Evolutionary conservation across 805 yeast genomes (phyloP).

Genomic region (Starmerella scarabaei): DNA sequence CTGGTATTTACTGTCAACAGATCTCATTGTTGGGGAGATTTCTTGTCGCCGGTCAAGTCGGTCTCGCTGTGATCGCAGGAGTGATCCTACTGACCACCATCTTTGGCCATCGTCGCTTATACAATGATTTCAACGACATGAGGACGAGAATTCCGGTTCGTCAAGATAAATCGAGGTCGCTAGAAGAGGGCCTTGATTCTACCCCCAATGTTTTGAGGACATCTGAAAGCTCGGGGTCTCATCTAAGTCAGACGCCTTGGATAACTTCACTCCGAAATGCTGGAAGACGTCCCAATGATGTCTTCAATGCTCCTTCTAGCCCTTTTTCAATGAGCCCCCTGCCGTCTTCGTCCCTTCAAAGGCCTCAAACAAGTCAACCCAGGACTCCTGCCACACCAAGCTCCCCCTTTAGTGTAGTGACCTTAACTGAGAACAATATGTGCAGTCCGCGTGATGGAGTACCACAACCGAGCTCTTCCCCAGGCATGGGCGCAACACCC

Average conservation of each 20-base stretch:
- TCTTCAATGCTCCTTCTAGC: not conserved
- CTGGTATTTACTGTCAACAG: slow-evolving; percentile 74
- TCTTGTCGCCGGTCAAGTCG: slow-evolving; percentile 40
- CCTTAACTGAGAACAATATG: not conserved
- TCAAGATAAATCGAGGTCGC: not conserved
- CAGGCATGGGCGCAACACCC: not conserved
- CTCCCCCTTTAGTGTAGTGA: too few relatives aligned
- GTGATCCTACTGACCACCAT: slow-evolving; percentile 41
- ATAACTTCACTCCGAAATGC: not conserved
- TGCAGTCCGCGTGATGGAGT: not conserved
- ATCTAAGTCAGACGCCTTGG: not conserved
- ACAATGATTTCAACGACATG: slow-evolving; percentile 31
- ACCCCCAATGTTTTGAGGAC: not conserved
- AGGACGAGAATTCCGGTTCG: slow-evolving; percentile 31
- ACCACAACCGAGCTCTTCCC: not conserved
- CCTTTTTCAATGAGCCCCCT: not conserved
- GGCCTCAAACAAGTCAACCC: not conserved
- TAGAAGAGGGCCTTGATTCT: not conserved
- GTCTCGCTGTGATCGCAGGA: slow-evolving; percentile 45
- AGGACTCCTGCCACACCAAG: too few relatives aligned
- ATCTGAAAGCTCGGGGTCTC: not conserved
- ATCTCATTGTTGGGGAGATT: slow-evolving; percentile 66
- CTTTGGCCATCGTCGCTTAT: slow-evolving; percentile 43
- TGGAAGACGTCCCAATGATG: not conserved
- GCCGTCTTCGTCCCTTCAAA: not conserved